These are phyloP conservation scores for Nicotiana obtusifolia DNA, from an alignment of 257 asterid genomes.

Conservation along the genomic window DNA sequence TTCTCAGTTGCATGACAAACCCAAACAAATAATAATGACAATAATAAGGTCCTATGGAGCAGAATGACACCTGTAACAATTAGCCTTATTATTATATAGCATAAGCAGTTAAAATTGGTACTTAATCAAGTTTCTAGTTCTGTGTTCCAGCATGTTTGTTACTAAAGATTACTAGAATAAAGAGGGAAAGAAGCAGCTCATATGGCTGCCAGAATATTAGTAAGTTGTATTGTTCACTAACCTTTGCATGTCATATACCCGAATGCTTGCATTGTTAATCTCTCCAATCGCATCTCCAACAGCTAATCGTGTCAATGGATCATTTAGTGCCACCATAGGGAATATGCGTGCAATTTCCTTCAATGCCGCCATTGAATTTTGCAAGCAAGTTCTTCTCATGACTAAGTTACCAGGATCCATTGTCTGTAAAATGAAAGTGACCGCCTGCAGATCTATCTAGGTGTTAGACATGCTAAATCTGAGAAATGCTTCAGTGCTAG, in stretches of 20 bases:
- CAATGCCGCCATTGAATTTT: constrained; percentile 66
- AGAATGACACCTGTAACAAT: background rate
- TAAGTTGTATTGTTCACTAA: constrained; percentile 18
- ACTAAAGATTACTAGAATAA: background rate
- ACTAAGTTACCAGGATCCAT: constrained; percentile 92
- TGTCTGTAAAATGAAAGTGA: constrained; percentile 76
- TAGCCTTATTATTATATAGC: background rate
- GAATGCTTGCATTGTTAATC: constrained; percentile 55
- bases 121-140: background rate
- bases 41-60: background rate
- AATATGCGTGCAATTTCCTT: constrained; percentile 75
- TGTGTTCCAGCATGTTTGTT: background rate
- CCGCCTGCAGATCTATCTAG: constrained; percentile 95
- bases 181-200: background rate
- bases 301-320: constrained; percentile 70
- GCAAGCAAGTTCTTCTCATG: constrained; percentile 75
- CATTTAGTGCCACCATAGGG: constrained; percentile 87
- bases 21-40: background rate
- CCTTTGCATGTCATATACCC: constrained; percentile 96
- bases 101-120: background rate
- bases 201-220: background rate
- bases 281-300: constrained; percentile 94
- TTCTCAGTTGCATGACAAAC: background rate
- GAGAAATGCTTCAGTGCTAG: background rate
- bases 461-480: constrained; percentile 47